Evolutionary conservation across 1,139 yeast species (phyloP), one percentile per base, ranked within the genome.

Genomic region (Sugiyamaella neomexicana): DNA sequence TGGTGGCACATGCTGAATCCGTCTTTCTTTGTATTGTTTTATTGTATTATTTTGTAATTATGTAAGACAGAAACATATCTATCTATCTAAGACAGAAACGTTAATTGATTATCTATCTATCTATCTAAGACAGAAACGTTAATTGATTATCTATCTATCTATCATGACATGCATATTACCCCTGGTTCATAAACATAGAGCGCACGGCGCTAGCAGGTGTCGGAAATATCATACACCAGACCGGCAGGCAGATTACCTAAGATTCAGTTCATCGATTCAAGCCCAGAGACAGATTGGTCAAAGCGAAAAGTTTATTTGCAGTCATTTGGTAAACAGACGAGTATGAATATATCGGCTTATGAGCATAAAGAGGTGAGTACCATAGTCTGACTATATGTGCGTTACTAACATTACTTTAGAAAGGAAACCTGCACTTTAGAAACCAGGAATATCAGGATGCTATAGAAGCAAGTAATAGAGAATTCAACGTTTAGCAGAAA

Each of bases 371-470:
- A 55, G 52, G 58, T 55, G 31, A 32, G 58, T 39, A 5, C 1
- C 8, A 7, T 17, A 15, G 27, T 13, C 36, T 13, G 15, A n/a
- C 4, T 34, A 5, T 20, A n/a, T 13, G 38, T 31, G 43, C 13
- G 13, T 5, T 9, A 29, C 27, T 39, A 16, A 29, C 34, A 12
- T 29, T 29, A 9, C 12, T 13, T 16, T 47, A 55, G 71, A 61
- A 61, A 46, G 71, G 71, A 23, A 68, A 68, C 52, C 55, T 48
- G 34, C 59, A 63, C 62, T 55, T 77, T 75, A 47, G 71, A 58
- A 64, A 75, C 72, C 60, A 76, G 54, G 69, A 71, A 61, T 65
- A 70, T 62, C 60, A 60, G 53, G 60, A 70, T 59, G 68, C 71
- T 42, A 57, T 75, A 58, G 63, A 67, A 60, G 67, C 62, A 49